Evolutionary conservation across 1,139 yeast genomes (phyloP), one percentile per base, ranked within the genome.

Genomic region (Arxiozyma heterogenica): DNA sequence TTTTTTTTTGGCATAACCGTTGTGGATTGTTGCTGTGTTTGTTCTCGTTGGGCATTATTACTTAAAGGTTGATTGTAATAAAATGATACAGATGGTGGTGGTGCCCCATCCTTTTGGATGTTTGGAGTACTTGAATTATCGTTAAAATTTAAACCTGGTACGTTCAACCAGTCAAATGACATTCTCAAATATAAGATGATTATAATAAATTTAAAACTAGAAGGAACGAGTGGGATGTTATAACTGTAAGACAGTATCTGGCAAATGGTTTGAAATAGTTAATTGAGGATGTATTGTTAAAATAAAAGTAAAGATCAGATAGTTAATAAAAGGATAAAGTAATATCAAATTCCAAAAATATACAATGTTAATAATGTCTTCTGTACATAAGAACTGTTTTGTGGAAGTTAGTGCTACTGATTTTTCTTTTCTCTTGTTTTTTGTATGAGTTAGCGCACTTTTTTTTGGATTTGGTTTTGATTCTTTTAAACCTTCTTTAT

Each of bases 81-180:
- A 50, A 65, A 65, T 8, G 70, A 66, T 15, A 64, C 68, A 27
- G 53, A 56, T 5, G 68, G 69, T 11, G 64, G 64, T 11, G 63
- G 60, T 17, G 58, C 47, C 20, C 52, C 57, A 50, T 54, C 27
- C 51, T 44, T 34, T 49, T 48, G 5, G 59, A 50, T 7, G 53
- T 47, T 12, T 63, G 62, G 49, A 53, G 55, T 21, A 44, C 44
- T 39, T 39, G 38, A 34, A 34, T 12, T 34, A 17, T 39, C 41
- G n/a, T 51, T 44, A 21, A 57, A 51, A 34, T 56, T 54, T 41
- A 65, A 52, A 12, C 70, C 70, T 17, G 71, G 70, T 44, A 66
- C 60, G 51, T 66, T 67, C 41, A 67, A 54, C 71, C 71, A 67
- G 53, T 67, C 70, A 51, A 65, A 67, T 4, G 71, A 66, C 71